Base-by-base conservation (phyloP, 1,139 yeast genomes). In the Meyerozyma elateridarum region DNA sequence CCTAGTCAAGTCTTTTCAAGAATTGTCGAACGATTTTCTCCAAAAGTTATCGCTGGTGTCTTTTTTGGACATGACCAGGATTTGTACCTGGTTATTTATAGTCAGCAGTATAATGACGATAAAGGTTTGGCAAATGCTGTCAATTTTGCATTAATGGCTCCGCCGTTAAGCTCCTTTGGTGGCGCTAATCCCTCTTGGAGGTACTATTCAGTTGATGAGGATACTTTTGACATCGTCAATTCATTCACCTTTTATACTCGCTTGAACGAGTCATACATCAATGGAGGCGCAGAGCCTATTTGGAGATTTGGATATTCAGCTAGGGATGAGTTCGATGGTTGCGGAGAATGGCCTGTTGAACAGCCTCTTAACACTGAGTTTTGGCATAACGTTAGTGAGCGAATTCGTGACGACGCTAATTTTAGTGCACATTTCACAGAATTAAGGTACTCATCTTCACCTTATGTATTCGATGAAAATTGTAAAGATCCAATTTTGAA, bases 131-230 rank as follows among this genome's bases (percentile, higher is more conserved):
- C 20, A 5, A 44, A 45, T 20, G 52, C 56, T 9, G 38, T 54
- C 17, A 56, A 56, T 33, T 46, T 48, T 49, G 61, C 61, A 1
- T 46, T 56, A 39, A 41, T 55, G 13, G 59, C 55, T 1, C 64
- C 59, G n/a, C 52, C 59, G 7, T 44, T 59, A 12, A 51, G 51
- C 18, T 63, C 64, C 4, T 49, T 44, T 22, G 40, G 46, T 3
- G 59, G 56, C 1, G 43, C 49, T 16, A 59, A 59, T 33, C 64
- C 64, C 8, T 43, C 55, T 17, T 59, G 64, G 64, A 46, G 61
- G 32, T 56, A 56, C 40, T 59, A 58, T 35, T 44, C 54, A 12
- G 57, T 59, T 15, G 63, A 59, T 35, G 43, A 45, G n/a, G 46
- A 48, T 32, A 44, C 58, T 4, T 57, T 57, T 39, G 50, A 49